These are phyloP conservation scores for Lepidium sativum DNA, from an alignment of 345 rosid species.

Conservation along the genomic window DNA sequence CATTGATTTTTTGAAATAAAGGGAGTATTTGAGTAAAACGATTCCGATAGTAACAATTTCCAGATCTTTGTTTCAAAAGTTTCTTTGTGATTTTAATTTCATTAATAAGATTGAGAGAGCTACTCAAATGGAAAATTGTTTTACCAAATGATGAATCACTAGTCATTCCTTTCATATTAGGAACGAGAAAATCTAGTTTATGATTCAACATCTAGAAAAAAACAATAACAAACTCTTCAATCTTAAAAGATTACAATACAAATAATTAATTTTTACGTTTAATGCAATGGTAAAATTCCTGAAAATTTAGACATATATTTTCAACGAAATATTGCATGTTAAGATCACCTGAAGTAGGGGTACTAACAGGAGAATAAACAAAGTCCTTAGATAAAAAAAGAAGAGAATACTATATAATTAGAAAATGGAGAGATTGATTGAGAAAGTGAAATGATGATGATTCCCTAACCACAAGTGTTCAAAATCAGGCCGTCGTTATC, in stretches of 20 bases:
- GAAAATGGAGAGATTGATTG: background rate
- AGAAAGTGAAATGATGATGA: constrained; percentile 6
- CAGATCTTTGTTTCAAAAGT: too few relatives aligned
- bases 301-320: background rate
- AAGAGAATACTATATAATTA: background rate
- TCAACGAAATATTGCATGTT: background rate
- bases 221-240: too few relatives aligned
- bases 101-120: too few relatives aligned
- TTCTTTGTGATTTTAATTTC: too few relatives aligned
- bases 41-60: too few relatives aligned
- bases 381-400: background rate
- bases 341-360: background rate
- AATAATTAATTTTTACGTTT: background rate
- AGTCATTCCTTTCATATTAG: too few relatives aligned
- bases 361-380: background rate
- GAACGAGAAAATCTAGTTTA: too few relatives aligned
- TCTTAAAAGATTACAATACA: background rate
- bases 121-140: too few relatives aligned
- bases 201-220: too few relatives aligned
- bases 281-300: background rate
- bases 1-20: too few relatives aligned
- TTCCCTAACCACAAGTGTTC: constrained; percentile 14
- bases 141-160: too few relatives aligned
- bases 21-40: too few relatives aligned
- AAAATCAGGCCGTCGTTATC: constrained; percentile 16